These are phyloP conservation scores for Backusella australiensis DNA, from an alignment of 192 early-diverging fungal genomes.

Conservation along the genomic window DNA sequence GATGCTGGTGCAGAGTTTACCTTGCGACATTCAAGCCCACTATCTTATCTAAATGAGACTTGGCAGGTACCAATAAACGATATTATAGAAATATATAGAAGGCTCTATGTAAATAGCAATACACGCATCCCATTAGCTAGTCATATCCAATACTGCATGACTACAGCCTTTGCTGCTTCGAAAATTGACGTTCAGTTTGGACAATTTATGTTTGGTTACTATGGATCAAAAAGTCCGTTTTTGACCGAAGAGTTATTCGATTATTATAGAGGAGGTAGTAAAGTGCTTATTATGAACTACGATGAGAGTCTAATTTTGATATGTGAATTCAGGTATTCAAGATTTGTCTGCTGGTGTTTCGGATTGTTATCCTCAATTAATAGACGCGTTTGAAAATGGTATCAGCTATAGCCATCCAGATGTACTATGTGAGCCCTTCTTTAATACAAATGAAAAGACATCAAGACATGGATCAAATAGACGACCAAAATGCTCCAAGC, in stretches of 20 bases:
- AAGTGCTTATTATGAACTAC: background rate
- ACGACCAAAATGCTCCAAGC: background rate
- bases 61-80: constrained; percentile 70
- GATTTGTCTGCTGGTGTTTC: constrained; percentile 58
- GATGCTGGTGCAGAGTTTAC: constrained; percentile 69
- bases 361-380: constrained; percentile 52
- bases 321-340: constrained; percentile 43
- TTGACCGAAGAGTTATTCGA: constrained; percentile 67
- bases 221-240: constrained; percentile 68
- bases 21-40: constrained; percentile 40
- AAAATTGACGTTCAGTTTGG: constrained; percentile 58
- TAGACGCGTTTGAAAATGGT: constrained; percentile 46
- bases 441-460: constrained; percentile 1
- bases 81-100: constrained; percentile 59
- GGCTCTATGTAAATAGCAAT: constrained; percentile 38
- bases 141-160: constrained; percentile 54
- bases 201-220: constrained; percentile 52
- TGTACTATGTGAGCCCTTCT: constrained; percentile 20
- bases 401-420: background rate
- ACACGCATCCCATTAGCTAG: constrained; percentile 32
- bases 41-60: constrained; percentile 23
- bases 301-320: constrained; percentile 9
- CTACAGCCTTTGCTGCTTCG: constrained; percentile 53
- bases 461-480: background rate
- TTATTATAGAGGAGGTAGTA: constrained; percentile 70